Conservation (phyloP, 2,329 filamentous ascomycete species). For the Nigrograna mackinnonii region DNA sequence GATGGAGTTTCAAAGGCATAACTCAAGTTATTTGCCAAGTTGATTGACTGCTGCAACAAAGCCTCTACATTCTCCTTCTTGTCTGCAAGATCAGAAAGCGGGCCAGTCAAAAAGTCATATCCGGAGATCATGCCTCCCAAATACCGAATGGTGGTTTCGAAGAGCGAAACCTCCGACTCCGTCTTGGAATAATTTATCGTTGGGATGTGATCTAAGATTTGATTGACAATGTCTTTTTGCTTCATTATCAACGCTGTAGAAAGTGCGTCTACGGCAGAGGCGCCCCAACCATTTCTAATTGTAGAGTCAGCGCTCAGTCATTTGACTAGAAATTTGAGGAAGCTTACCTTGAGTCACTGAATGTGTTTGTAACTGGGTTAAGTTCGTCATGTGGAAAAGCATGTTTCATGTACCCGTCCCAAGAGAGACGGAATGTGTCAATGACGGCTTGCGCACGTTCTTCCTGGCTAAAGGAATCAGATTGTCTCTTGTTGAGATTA, state of each 20-base stretch:
- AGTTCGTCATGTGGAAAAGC: constrained; percentile 81
- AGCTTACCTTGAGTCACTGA: constrained; percentile 69
- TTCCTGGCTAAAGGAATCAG: constrained; percentile 7
- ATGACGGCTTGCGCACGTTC: constrained; percentile 38
- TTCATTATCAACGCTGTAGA: constrained; percentile 80
- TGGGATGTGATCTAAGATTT: constrained; percentile 72
- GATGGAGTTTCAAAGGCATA: constrained; percentile 78
- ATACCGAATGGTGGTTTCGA: constrained; percentile 91
- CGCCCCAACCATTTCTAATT: constrained; percentile 83
- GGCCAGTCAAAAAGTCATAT: constrained; percentile 74
- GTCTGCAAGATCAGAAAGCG: constrained; percentile 58
- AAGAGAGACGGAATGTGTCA: constrained; percentile 36
- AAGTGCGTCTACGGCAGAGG: constrained; percentile 79
- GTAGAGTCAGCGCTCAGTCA: constrained; percentile 5
- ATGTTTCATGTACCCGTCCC: constrained; percentile 64
- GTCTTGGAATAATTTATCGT: constrained; percentile 72
- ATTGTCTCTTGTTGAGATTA: constrained; percentile 9
- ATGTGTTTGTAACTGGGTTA: constrained; percentile 67
- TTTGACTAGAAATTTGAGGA: background rate
- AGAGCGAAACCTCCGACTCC: constrained; percentile 66
- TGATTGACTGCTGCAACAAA: constrained; percentile 68
- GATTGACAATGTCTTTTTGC: constrained; percentile 66
- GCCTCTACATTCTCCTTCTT: constrained; percentile 58
- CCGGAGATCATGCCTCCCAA: constrained; percentile 78
- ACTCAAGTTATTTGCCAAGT: constrained; percentile 72